Evolutionary conservation across 371 early-diverging fungal genomes (phyloP).

Genomic region (Thermomucor indicae-seudaticae): DNA sequence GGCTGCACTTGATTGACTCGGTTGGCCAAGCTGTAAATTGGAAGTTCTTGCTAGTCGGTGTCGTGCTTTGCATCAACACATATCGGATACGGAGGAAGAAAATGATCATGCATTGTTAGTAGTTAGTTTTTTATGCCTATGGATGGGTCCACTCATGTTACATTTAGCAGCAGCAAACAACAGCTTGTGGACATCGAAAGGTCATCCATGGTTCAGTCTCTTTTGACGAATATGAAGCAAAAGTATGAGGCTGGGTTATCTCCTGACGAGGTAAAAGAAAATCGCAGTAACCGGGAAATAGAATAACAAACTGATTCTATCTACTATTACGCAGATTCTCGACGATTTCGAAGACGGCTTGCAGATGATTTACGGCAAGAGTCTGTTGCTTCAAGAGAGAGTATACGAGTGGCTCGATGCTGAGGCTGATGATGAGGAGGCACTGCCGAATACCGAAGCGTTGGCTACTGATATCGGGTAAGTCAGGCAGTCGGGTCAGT

Average conservation of each 20-base stretch:
- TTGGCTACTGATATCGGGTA: constrained; percentile 33
- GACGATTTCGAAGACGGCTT: constrained; percentile 33
- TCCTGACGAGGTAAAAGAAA: constrained; percentile 26
- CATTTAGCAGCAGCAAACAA: background rate
- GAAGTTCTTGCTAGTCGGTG: constrained; percentile 24
- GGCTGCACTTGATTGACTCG: background rate
- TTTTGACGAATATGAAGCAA: constrained; percentile 24
- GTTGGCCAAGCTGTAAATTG: background rate
- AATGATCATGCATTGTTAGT: background rate
- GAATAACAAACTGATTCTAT: constrained; percentile 1
- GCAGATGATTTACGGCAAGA: constrained; percentile 37
- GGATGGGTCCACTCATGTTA: background rate
- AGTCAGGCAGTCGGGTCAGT: background rate
- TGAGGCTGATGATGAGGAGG: constrained; percentile 4
- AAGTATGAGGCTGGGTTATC: constrained; percentile 14
- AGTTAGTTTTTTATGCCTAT: background rate
- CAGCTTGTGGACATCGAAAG: constrained; percentile 6
- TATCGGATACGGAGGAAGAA: constrained; percentile 8
- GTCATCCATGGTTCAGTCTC: constrained; percentile 25
- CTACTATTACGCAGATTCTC: constrained; percentile 9
- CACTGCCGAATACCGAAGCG: constrained; percentile 10
- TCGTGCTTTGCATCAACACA: constrained; percentile 24
- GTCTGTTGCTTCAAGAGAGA: constrained; percentile 34
- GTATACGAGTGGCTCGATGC: constrained; percentile 27
- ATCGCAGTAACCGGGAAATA: background rate